A percentile compares a stretch with the other conserved stretches of the same genome.
Conservation (phyloP, 2,329 filamentous ascomycete species). For the Neonectria faginata region DNA sequence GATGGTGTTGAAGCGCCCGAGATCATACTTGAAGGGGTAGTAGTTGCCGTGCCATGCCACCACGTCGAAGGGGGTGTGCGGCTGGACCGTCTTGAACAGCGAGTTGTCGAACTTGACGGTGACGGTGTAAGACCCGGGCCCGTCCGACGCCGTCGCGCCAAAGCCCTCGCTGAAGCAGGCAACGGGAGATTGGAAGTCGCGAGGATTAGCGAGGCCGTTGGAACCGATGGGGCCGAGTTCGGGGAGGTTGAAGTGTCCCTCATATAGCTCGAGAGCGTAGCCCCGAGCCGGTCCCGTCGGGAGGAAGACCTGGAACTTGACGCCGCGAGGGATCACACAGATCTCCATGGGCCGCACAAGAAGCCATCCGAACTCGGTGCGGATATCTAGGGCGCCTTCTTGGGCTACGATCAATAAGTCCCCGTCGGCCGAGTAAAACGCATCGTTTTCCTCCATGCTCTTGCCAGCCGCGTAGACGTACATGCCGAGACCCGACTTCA, state of each 20-base stretch:
- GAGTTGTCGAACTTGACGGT: slow-evolving; percentile 75
- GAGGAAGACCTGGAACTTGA: slow-evolving; percentile 79
- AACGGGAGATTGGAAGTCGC: slow-evolving; percentile 80
- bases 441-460: slow-evolving; percentile 78
- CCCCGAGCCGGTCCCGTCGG: slow-evolving; percentile 72
- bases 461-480: slow-evolving; percentile 83
- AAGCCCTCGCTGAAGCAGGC: slow-evolving; percentile 75
- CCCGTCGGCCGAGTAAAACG: slow-evolving; percentile 87
- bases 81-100: slow-evolving; percentile 73
- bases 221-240: slow-evolving; percentile 80
- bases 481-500: slow-evolving; percentile 84
- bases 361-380: slow-evolving; percentile 80
- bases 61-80: slow-evolving; percentile 81
- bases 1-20: slow-evolving; percentile 80
- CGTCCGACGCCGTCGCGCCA: slow-evolving; percentile 54
- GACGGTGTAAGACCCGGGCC: slow-evolving; percentile 58
- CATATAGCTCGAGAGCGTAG: slow-evolving; percentile 81
- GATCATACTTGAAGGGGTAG: slow-evolving; percentile 85
- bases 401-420: slow-evolving; percentile 83
- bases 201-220: slow-evolving; percentile 78
- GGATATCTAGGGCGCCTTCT: slow-evolving; percentile 78
- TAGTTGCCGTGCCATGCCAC: slow-evolving; percentile 86
- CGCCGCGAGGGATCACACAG: slow-evolving; percentile 78
- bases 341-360: slow-evolving; percentile 85
- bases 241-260: slow-evolving; percentile 77